These are phyloP conservation scores for Serendipita indica DNA, from an alignment of 768 basidiomycete genomes.

Conservation along the genomic window DNA sequence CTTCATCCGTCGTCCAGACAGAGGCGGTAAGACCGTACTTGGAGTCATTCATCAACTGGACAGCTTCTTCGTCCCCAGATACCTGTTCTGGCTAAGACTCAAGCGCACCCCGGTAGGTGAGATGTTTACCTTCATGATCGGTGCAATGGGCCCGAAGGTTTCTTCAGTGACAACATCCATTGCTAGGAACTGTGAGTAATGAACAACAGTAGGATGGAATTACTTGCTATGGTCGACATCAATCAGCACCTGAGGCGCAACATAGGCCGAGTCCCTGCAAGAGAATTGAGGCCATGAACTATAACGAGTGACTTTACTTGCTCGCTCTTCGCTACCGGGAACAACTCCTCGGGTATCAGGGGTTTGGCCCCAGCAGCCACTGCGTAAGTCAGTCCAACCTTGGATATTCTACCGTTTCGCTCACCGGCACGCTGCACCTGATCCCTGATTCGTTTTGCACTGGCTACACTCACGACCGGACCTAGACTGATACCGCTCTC, in stretches of 20 bases:
- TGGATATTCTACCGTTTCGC: constrained; percentile 19
- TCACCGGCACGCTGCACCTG: constrained; percentile 75
- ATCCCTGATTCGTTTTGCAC: constrained; percentile 70
- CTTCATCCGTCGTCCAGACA: constrained; percentile 76
- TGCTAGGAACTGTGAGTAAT: constrained; percentile 26
- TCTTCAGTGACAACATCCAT: constrained; percentile 94
- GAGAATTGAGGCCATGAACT: background rate
- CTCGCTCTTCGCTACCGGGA: constrained; percentile 47
- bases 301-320: constrained; percentile 24
- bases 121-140: constrained; percentile 70
- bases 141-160: constrained; percentile 86
- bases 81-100: constrained; percentile 38
- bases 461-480: constrained; percentile 81
- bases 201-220: background rate
- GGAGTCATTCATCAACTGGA: constrained; percentile 91
- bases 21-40: constrained; percentile 89
- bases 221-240: constrained; percentile 76
- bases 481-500: constrained; percentile 63
- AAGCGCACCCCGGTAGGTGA: background rate
- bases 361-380: constrained; percentile 67
- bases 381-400: no score
- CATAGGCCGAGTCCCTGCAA: constrained; percentile 61
- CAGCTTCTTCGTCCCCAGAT: constrained; percentile 71
- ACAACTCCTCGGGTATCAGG: constrained; percentile 52
- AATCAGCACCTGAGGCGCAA: constrained; percentile 81